Percentiles rank a stretch among this genome's conserved stretches.
Conservation (phyloP, 176 grass and related monocot species). For the Bolboschoenus planiculmis region DNA sequence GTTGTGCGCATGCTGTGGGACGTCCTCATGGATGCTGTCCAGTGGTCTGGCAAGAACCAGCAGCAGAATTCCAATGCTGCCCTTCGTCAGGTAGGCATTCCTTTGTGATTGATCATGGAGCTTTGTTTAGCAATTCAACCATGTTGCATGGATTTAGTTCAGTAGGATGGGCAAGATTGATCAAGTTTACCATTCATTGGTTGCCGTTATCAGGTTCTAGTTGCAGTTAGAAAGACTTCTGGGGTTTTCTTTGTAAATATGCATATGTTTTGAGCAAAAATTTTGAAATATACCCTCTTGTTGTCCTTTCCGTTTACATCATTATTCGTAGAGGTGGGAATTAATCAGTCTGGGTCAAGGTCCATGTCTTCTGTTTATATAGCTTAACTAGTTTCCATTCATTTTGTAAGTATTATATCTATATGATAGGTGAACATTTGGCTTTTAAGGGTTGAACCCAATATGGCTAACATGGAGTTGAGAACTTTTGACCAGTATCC, state of each 20-base stretch:
- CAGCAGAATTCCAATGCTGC: constrained; percentile 96
- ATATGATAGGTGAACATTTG: neutral
- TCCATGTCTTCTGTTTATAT: neutral
- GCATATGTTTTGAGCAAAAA: too few species aligned
- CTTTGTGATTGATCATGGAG: neutral
- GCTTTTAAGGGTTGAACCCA: neutral
- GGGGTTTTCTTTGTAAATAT: too few species aligned
- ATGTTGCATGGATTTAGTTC: neutral
- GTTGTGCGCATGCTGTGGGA: constrained; percentile 93
- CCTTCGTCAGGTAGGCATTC: constrained; percentile 59
- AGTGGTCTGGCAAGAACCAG: constrained; percentile 99
- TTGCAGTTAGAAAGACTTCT: neutral
- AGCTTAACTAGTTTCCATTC: neutral
- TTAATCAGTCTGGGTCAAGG: too few species aligned
- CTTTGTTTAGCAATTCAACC: neutral
- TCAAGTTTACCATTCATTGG: too few species aligned
- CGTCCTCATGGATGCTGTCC: constrained; percentile 92
- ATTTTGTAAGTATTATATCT: neutral
- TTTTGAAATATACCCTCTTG: too few species aligned
- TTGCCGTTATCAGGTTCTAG: neutral
- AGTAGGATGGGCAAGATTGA: neutral
- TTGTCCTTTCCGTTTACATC: too few species aligned
- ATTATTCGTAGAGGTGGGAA: too few species aligned
- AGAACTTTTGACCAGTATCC: neutral
- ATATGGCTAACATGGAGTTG: neutral